Evolutionary conservation across 73 alveolate genomes (phyloP).

Genomic region (Loxodes magnus): DNA sequence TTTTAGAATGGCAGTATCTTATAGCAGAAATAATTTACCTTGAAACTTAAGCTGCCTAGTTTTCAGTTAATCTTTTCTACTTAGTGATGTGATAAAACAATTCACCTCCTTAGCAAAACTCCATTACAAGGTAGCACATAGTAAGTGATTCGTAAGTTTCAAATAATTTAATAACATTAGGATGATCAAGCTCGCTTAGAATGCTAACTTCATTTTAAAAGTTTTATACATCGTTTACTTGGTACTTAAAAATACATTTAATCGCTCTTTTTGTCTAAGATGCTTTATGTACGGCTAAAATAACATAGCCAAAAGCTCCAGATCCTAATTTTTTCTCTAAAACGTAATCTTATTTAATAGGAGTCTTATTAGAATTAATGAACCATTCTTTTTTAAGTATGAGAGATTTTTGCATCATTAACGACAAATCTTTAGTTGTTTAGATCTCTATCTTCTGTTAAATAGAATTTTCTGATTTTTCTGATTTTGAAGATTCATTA

Average conservation of each 20-base stretch:
- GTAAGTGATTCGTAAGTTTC: slow-evolving; percentile 41
- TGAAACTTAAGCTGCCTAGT: slow-evolving; percentile 26
- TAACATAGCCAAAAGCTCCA: slow-evolving; percentile 76
- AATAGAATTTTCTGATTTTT: no score
- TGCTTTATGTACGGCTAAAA: slow-evolving; percentile 25
- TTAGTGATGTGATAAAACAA: slow-evolving; percentile 18
- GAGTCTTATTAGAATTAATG: no score
- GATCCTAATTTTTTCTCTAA: slow-evolving; percentile 45
- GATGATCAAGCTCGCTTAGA: slow-evolving; percentile 52
- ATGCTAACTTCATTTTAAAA: slow-evolving; percentile 44
- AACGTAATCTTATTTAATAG: background rate
- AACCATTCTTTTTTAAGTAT: no score
- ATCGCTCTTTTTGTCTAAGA: slow-evolving; percentile 34
- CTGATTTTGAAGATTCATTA: no score
- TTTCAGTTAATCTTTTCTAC: slow-evolving; percentile 25
- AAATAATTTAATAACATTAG: slow-evolving; percentile 46
- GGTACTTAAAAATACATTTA: slow-evolving; percentile 31
- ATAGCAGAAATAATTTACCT: slow-evolving; percentile 27
- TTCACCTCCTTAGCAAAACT: slow-evolving; percentile 29
- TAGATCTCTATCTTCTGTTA: no score
- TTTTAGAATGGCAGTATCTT: slow-evolving; percentile 20
- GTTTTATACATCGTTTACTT: slow-evolving; percentile 18
- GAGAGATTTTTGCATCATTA: no score
- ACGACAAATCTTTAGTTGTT: no score
- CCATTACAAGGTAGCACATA: slow-evolving; percentile 27